Conservation (phyloP, 176 grass and related monocot genomes). For the Cocos nucifera region DNA sequence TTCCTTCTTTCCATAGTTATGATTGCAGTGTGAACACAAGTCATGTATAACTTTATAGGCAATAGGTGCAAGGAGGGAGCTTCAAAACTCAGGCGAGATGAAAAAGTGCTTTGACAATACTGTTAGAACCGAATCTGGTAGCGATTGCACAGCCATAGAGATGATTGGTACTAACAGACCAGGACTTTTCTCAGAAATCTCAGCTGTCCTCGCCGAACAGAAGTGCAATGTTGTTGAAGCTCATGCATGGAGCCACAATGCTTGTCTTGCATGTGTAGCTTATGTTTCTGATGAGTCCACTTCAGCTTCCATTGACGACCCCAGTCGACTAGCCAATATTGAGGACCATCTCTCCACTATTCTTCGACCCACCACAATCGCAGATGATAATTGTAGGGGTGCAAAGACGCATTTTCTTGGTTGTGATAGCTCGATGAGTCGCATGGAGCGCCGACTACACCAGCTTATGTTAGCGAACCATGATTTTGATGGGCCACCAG, state of each 20-base stretch:
- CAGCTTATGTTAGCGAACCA: slow-evolving; percentile 41
- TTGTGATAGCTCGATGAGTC: slow-evolving; percentile 21
- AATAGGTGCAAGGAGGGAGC: not conserved
- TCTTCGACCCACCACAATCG: slow-evolving; percentile 1
- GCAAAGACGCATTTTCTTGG: slow-evolving; percentile 31
- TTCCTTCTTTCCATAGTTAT: too few relatives aligned
- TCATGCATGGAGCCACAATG: too few relatives aligned
- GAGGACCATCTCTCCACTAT: slow-evolving; percentile 40
- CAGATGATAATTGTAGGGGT: not conserved
- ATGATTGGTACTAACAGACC: slow-evolving; percentile 48
- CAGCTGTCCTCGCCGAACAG: slow-evolving; percentile 41
- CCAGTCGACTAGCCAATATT: slow-evolving; percentile 28
- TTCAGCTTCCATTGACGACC: slow-evolving; percentile 28
- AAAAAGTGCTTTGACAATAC: not conserved
- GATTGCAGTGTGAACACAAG: too few relatives aligned
- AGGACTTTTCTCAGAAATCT: slow-evolving; percentile 53
- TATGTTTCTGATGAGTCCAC: slow-evolving; percentile 25
- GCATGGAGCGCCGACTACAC: slow-evolving; percentile 35
- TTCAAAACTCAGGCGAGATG: not conserved
- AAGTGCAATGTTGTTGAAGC: too few relatives aligned
- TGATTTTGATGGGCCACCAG: slow-evolving; percentile 25
- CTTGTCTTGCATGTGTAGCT: not conserved
- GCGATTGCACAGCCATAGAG: slow-evolving; percentile 36
- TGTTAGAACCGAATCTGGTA: not conserved
- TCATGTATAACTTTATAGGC: slow-evolving; percentile 3